Base-by-base conservation (phyloP, 1,284 basidiomycete species). In the Ceratobasidium sp. region DNA sequence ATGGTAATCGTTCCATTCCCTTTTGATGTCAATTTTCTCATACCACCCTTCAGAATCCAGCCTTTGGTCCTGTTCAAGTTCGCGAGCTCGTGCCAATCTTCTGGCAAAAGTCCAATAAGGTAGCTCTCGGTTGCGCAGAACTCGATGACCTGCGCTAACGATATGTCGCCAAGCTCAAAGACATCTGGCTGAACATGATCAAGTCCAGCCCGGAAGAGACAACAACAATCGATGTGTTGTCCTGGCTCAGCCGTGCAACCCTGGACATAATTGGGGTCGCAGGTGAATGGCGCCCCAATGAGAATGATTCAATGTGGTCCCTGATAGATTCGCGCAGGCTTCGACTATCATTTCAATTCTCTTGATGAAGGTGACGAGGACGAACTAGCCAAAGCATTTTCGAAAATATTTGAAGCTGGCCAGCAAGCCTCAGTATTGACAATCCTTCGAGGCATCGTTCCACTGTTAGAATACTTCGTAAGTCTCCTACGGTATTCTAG, bases 251-350 rank as follows among this genome's bases (percentile, higher is more conserved):
- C 6, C 82, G 83, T 56, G 80, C 83, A 10, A 86, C 85, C 0
- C 79, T 86, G 42, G 85, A 86, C 69, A 80, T 86, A 20, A 86
- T 87, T 63, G 85, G 85, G 4, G 77, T 83, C 20, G 84, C 85
- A 0, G 85, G 85, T 80, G 31, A 51, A 28, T 17, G 20, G 11
- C 6, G 35, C 7, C 17, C n/a, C 11, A n/a, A 28, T 53, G 26
- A 17, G 13, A 45, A 53, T 10, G 11, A 3, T 66, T 8, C 49
- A 28, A 66, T 26, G n/a, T 39, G 26, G 7, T 17, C 47, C 28
- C 17, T 26, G 15, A n/a, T 35, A 5, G 51, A 31, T 20, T 31
- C 8, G 28, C 61, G 33, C 17, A 56, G 51, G 54, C 13, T 56
- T 66, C 28, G 60, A 28, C 26, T n/a, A 54, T 56, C 6, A 49